phyloP scores from a whole-genome alignment of 73 alveolate species.

The Symbiodinium natans region DNA sequence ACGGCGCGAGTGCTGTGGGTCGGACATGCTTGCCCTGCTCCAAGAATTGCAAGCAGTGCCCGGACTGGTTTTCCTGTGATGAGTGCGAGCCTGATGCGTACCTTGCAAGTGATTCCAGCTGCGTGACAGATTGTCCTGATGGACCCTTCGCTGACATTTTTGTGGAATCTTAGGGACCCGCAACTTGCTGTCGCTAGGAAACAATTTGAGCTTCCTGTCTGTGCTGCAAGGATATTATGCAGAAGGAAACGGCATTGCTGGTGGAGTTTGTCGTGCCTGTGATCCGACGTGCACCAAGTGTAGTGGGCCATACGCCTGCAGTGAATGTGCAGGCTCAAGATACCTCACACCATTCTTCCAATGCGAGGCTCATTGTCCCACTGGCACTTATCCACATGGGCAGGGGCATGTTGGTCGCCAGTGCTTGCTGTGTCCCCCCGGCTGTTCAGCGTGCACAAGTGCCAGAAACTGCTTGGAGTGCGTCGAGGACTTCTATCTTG shows the following conservation, averaged over 20 bases:
- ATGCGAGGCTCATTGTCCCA: background rate
- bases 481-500: slow-evolving; percentile 5
- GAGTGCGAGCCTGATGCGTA: background rate
- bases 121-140: background rate
- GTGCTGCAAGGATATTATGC: background rate
- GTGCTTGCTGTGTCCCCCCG: slow-evolving; percentile 11
- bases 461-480: background rate
- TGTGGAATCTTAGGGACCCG: background rate
- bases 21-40: slow-evolving; percentile 24
- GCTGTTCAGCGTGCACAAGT: slow-evolving; percentile 26
- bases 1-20: background rate
- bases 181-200: no score
- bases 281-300: slow-evolving; percentile 4
- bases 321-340: background rate
- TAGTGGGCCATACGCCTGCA: slow-evolving; percentile 6
- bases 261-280: slow-evolving; percentile 5
- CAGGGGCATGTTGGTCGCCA: background rate
- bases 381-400: background rate
- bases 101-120: background rate
- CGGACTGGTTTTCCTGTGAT: slow-evolving; percentile 14
- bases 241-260: background rate
- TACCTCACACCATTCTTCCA: slow-evolving; percentile 21
- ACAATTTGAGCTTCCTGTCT: no score
- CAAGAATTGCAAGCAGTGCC: background rate
- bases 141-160: background rate